These are phyloP conservation scores for Kwoniella newhampshirensis DNA, from an alignment of 768 basidiomycete genomes.

Conservation along the genomic window DNA sequence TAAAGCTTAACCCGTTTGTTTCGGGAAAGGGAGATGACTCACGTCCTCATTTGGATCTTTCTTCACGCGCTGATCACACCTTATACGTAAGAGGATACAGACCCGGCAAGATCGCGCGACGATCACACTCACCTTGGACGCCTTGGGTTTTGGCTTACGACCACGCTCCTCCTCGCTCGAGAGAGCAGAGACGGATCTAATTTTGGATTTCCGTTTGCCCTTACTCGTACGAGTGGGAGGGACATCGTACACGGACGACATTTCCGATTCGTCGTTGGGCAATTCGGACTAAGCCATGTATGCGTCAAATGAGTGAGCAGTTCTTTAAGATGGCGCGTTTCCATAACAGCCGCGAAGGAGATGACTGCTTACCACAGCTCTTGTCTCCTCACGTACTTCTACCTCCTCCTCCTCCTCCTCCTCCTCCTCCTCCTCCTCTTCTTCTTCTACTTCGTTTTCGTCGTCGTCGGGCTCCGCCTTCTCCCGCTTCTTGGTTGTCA, in stretches of 20 bases:
- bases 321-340: too few relatives aligned
- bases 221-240: background rate
- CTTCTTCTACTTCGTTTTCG: too few relatives aligned
- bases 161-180: slow-evolving; percentile 4
- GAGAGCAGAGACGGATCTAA: background rate
- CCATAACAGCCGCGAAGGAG: too few relatives aligned
- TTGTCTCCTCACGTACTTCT: slow-evolving; percentile 5
- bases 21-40: slow-evolving; percentile 2
- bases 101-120: too few relatives aligned
- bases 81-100: too few relatives aligned
- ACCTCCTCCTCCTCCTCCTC: slow-evolving; percentile 20
- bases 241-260: slow-evolving; percentile 37
- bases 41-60: slow-evolving; percentile 37
- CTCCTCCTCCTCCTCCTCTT: background rate
- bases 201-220: slow-evolving; percentile 2
- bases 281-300: background rate
- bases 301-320: too few relatives aligned
- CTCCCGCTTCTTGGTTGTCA: slow-evolving; percentile 18
- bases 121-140: background rate
- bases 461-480: too few relatives aligned
- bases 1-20: background rate
- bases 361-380: too few relatives aligned
- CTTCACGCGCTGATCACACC: slow-evolving; percentile 11
- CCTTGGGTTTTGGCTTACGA: background rate
- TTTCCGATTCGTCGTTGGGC: slow-evolving; percentile 29